Conservation (phyloP, 495 filamentous ascomycete genomes). For the Oidiodendron maius region DNA sequence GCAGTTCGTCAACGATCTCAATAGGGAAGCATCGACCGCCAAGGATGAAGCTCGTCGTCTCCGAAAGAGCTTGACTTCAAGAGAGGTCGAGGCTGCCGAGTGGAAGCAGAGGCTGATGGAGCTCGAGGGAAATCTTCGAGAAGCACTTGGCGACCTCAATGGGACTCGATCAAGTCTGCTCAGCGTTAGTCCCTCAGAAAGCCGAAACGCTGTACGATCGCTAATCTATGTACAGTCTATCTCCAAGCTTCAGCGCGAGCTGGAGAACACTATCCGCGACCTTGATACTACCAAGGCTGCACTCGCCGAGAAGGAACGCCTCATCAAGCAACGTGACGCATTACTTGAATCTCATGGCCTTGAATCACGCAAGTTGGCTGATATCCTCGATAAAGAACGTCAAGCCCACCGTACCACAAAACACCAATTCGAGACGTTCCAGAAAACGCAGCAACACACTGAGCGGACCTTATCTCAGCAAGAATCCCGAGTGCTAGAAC, state of each 20-base stretch:
- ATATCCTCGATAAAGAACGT: slow-evolving; percentile 88
- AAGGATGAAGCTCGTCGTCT: slow-evolving; percentile 84
- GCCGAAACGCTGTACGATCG: neutral
- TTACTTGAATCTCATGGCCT: slow-evolving; percentile 86
- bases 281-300: slow-evolving; percentile 70
- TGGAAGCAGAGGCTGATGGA: slow-evolving; percentile 88
- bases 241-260: slow-evolving; percentile 77
- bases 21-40: slow-evolving; percentile 67
- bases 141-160: slow-evolving; percentile 74
- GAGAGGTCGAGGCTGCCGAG: slow-evolving; percentile 80
- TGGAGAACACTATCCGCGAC: slow-evolving; percentile 75
- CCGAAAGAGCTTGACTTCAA: slow-evolving; percentile 70
- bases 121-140: slow-evolving; percentile 79
- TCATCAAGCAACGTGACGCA: slow-evolving; percentile 84
- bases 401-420: slow-evolving; percentile 77
- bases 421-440: slow-evolving; percentile 77
- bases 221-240: slow-evolving; percentile 52
- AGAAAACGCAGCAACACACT: slow-evolving; percentile 79
- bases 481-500: slow-evolving; percentile 75
- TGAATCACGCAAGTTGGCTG: slow-evolving; percentile 76
- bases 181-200: slow-evolving; percentile 39
- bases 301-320: slow-evolving; percentile 78
- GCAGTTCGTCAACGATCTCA: slow-evolving; percentile 74
- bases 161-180: slow-evolving; percentile 84
- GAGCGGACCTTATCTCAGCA: slow-evolving; percentile 76